A percentile compares a stretch with the other conserved stretches of the same genome.
Evolutionary conservation across 108 stramenopile species (phyloP).

Genomic region (Aurantiochytrium sp.): DNA sequence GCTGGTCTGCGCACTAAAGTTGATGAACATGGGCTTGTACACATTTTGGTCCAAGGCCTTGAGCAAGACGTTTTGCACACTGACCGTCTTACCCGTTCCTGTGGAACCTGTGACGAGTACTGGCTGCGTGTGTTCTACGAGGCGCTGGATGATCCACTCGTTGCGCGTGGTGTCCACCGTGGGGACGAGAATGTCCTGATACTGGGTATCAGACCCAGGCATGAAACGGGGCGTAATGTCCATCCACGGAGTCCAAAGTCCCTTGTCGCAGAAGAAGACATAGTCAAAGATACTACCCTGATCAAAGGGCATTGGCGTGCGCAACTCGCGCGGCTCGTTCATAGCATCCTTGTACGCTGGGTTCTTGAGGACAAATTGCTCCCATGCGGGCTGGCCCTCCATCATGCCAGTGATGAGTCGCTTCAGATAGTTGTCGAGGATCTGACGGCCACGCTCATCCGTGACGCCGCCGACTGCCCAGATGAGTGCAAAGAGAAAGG

Average conservation of each 20-base stretch:
- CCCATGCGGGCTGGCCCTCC: conserved; percentile 14
- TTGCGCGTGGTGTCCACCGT: conserved; percentile 57
- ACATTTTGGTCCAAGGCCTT: conserved; percentile 25
- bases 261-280: conserved; percentile 43
- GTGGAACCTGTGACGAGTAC: conserved; percentile 56
- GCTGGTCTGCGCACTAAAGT: conserved; percentile 58
- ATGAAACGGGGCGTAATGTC: conserved; percentile 34
- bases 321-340: neutral
- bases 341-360: conserved; percentile 27
- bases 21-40: conserved; percentile 48
- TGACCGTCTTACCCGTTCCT: conserved; percentile 55
- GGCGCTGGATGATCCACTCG: conserved; percentile 44
- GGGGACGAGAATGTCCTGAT: conserved; percentile 51
- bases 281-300: conserved; percentile 42
- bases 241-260: conserved; percentile 43
- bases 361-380: conserved; percentile 48
- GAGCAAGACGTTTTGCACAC: conserved; percentile 45
- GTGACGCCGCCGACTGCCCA: conserved; percentile 55
- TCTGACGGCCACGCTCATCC: conserved; percentile 36
- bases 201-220: conserved; percentile 43
- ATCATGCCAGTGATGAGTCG: conserved; percentile 30
- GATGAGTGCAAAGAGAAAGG: conserved; percentile 39
- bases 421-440: conserved; percentile 39
- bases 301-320: conserved; percentile 14
- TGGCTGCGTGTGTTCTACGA: conserved; percentile 43